phyloP scores from a whole-genome alignment of 768 basidiomycete genomes.

The Serendipita vermifera region DNA sequence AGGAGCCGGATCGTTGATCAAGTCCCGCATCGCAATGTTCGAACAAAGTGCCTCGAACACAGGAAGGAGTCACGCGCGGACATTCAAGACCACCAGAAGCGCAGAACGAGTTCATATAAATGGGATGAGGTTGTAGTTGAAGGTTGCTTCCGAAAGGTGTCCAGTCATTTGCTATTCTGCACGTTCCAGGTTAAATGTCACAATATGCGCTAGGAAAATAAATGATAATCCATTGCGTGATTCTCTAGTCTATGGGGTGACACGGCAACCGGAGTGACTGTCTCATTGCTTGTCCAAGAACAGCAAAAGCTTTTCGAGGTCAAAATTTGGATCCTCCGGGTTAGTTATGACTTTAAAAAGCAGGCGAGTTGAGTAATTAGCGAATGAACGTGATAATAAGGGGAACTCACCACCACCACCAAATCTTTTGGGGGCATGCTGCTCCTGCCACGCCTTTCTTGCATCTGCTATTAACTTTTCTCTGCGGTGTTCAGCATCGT shows the following conservation, averaged over 20 bases:
- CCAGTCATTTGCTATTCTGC: too few species aligned
- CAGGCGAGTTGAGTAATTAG: background rate
- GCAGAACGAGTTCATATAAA: background rate
- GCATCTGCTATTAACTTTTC: constrained; percentile 73
- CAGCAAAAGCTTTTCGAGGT: constrained; percentile 69
- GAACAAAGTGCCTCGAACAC: background rate
- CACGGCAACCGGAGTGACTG: background rate
- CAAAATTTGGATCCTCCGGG: constrained; percentile 90
- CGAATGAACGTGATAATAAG: background rate
- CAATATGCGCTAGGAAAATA: background rate
- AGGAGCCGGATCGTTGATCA: background rate
- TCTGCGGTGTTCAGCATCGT: constrained; percentile 58
- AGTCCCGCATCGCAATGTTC: constrained; percentile 6
- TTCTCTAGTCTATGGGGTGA: background rate
- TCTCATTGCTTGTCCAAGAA: background rate
- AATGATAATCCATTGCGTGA: background rate
- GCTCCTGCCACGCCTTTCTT: constrained; percentile 80
- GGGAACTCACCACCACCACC: constrained; percentile 39
- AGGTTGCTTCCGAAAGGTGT: background rate
- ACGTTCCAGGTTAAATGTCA: too few species aligned
- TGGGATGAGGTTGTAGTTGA: background rate
- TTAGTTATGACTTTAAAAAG: constrained; percentile 62
- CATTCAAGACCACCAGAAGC: background rate
- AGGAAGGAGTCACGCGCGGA: background rate
- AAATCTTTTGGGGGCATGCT: constrained; percentile 40